These are phyloP conservation scores for Phymatotrichopsis omnivora DNA, from an alignment of 2,329 filamentous ascomycete species.

Conservation along the genomic window DNA sequence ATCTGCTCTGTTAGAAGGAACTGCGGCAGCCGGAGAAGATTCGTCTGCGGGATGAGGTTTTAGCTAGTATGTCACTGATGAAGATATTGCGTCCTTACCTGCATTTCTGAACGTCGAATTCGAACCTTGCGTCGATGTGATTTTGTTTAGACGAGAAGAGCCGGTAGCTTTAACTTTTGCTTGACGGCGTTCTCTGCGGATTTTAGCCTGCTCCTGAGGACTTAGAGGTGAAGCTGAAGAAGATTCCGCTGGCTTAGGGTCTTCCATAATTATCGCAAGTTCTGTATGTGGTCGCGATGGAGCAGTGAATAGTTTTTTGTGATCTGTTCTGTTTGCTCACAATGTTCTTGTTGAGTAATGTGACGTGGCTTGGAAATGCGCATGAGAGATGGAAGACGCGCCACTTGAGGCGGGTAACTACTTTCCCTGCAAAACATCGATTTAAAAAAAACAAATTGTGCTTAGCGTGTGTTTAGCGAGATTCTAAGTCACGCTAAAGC, in stretches of 20 bases:
- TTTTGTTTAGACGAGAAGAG: constrained; percentile 59
- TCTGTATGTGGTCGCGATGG: neutral
- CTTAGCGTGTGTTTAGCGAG: too few species aligned
- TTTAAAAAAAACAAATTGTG: too few species aligned
- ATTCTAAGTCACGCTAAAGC: too few species aligned
- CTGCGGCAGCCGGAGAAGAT: constrained; percentile 34
- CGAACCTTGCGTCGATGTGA: constrained; percentile 44
- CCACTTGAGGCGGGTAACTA: too few species aligned
- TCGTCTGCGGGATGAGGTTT: constrained; percentile 32
- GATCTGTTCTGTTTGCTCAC: too few species aligned
- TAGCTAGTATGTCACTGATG: neutral
- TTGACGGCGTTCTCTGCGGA: constrained; percentile 68
- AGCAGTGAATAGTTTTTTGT: constrained; percentile 11
- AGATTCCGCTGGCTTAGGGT: constrained; percentile 10
- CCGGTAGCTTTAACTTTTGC: constrained; percentile 68
- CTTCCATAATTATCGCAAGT: constrained; percentile 4
- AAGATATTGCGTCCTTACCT: constrained; percentile 17
- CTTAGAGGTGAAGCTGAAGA: constrained; percentile 24
- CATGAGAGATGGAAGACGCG: too few species aligned
- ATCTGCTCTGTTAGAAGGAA: constrained; percentile 32
- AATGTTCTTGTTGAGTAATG: too few species aligned
- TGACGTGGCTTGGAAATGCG: too few species aligned
- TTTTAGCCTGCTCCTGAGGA: constrained; percentile 54
- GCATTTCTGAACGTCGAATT: constrained; percentile 26
- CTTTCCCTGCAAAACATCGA: too few species aligned